A percentile compares a stretch with the other conserved stretches of the same genome.
Evolutionary conservation across 2,329 filamentous ascomycete species (phyloP).

Genomic region (Fusarium hostae): DNA sequence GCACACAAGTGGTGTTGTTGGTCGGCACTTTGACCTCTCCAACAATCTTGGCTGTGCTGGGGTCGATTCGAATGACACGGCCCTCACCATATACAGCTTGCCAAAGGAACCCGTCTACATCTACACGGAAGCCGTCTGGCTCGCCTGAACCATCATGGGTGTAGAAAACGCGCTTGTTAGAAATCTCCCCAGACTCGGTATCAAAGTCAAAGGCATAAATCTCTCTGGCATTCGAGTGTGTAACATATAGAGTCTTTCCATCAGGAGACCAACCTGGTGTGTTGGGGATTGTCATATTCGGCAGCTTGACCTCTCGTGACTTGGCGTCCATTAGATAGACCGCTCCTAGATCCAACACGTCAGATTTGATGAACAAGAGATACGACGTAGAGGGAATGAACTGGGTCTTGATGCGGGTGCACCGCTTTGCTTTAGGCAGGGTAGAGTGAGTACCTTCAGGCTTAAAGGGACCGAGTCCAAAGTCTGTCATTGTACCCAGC

Average conservation of each 20-base stretch:
- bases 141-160: conserved; percentile 71
- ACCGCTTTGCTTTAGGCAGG: not conserved
- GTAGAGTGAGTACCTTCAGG: conserved; percentile 61
- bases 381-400: not conserved
- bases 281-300: conserved; percentile 82
- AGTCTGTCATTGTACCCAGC: conserved; percentile 88
- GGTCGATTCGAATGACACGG: conserved; percentile 78
- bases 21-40: conserved; percentile 83
- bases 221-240: conserved; percentile 76
- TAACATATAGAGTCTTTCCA: conserved; percentile 81
- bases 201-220: conserved; percentile 83
- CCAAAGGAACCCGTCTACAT: conserved; percentile 89
- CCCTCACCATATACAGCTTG: conserved; percentile 84
- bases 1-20: conserved; percentile 81
- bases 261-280: conserved; percentile 83
- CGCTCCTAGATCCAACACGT: conserved; percentile 62
- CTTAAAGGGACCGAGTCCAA: conserved; percentile 65
- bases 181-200: conserved; percentile 68
- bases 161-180: conserved; percentile 79
- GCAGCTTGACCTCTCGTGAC: conserved; percentile 68
- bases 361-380: not conserved
- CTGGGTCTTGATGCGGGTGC: not conserved
- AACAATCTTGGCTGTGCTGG: conserved; percentile 71
- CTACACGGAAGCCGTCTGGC: conserved; percentile 87
- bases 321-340: conserved; percentile 77